Evolutionary conservation across 2,329 filamentous ascomycete genomes (phyloP).

Genomic region (Colletotrichum godetiae): DNA sequence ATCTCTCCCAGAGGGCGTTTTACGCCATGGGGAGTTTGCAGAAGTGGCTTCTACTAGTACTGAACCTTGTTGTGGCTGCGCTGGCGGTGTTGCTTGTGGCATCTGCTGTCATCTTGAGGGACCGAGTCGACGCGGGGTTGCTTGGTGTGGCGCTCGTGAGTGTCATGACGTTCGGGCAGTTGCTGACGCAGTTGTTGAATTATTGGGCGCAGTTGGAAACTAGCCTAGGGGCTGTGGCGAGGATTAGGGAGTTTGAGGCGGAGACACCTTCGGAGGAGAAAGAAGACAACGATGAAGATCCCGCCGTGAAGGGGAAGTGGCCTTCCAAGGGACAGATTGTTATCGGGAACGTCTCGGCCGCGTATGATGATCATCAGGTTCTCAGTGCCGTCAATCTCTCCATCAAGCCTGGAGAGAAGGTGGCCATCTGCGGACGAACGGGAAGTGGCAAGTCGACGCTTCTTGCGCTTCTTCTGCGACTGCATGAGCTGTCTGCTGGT

Average conservation of each 20-base stretch:
- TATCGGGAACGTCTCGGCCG: not conserved
- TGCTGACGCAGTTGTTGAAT: conserved; percentile 43
- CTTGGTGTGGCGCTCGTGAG: conserved; percentile 44
- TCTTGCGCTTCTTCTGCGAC: conserved; percentile 56
- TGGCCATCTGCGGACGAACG: conserved; percentile 57
- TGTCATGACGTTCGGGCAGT: conserved; percentile 48
- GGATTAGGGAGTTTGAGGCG: conserved; percentile 43
- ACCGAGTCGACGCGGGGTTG: conserved; percentile 8
- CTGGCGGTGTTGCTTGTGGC: conserved; percentile 59
- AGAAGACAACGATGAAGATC: not conserved
- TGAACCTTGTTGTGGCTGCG: conserved; percentile 60
- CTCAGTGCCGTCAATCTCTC: conserved; percentile 44
- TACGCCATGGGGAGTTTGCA: conserved; percentile 69
- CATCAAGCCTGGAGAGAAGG: conserved; percentile 47
- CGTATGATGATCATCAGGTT: conserved; percentile 32
- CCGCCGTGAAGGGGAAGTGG: not conserved
- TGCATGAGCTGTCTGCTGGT: conserved; percentile 56
- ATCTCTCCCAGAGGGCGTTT: conserved; percentile 66
- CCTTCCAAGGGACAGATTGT: not conserved
- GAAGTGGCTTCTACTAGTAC: conserved; percentile 64
- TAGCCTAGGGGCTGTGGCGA: conserved; percentile 42
- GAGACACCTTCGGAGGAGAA: conserved; percentile 38
- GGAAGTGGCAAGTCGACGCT: conserved; percentile 51
- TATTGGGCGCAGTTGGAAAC: conserved; percentile 48
- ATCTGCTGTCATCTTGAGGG: conserved; percentile 47